phyloP scores from a whole-genome alignment of 2,329 filamentous ascomycete species.

The Passalora sequoiae region DNA sequence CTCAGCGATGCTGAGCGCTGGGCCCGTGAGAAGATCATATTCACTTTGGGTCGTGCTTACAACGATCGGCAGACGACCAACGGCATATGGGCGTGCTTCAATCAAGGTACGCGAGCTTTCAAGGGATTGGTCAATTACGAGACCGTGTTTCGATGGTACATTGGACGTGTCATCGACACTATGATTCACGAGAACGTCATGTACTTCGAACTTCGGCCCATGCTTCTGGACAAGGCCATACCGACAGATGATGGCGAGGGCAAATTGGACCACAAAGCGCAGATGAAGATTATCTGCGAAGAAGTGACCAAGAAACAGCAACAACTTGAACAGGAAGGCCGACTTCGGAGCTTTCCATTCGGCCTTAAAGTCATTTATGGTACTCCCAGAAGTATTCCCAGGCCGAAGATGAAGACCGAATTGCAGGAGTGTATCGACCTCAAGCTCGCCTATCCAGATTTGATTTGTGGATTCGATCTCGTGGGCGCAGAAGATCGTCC shows the following conservation, averaged over 20 bases:
- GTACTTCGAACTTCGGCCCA: conserved; percentile 66
- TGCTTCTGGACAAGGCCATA: conserved; percentile 63
- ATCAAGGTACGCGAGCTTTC: conserved; percentile 64
- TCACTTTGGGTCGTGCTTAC: conserved; percentile 24
- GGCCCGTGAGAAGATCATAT: conserved; percentile 29
- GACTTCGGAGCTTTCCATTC: conserved; percentile 48
- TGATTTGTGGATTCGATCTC: conserved; percentile 67
- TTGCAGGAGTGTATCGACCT: conserved; percentile 59
- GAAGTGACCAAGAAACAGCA: conserved; percentile 49
- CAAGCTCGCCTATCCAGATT: conserved; percentile 52
- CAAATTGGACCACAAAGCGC: conserved; percentile 52
- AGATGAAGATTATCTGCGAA: conserved; percentile 57
- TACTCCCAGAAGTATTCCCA: conserved; percentile 58
- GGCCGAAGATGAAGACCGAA: conserved; percentile 45
- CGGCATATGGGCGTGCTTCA: conserved; percentile 58
- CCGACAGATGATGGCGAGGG: conserved; percentile 53
- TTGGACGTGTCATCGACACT: conserved; percentile 53
- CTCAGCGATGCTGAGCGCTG: conserved; percentile 25
- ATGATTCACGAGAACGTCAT: conserved; percentile 62
- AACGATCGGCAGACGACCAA: conserved; percentile 26
- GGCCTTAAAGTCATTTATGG: conserved; percentile 69
- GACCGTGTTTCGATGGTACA: conserved; percentile 58
- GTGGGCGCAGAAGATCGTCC: conserved; percentile 62
- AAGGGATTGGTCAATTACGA: conserved; percentile 67
- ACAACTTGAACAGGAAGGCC: conserved; percentile 36